Conservation (phyloP, 2,329 filamentous ascomycete species). For the Trichophyton mentagrophytes region DNA sequence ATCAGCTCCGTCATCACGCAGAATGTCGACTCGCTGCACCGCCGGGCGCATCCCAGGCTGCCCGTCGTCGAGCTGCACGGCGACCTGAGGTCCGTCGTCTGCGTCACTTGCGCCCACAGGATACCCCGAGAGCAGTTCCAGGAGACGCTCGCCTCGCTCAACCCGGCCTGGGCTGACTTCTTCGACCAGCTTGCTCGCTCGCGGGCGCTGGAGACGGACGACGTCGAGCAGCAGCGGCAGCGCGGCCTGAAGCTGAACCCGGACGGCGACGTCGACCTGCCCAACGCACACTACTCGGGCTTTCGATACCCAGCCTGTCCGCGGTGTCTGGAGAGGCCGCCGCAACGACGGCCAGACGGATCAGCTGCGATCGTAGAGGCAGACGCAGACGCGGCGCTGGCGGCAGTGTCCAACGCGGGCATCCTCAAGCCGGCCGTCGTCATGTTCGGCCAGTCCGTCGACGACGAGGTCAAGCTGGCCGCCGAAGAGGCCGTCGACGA, state of each 20-base stretch:
- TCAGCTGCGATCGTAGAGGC: constrained; percentile 49
- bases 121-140: constrained; percentile 66
- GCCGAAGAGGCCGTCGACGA: constrained; percentile 71
- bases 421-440: constrained; percentile 85
- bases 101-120: constrained; percentile 62
- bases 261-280: constrained; percentile 86
- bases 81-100: constrained; percentile 69
- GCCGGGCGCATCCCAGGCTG: constrained; percentile 57
- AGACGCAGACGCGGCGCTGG: constrained; percentile 72
- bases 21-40: constrained; percentile 94
- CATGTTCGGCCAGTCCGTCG: constrained; percentile 92
- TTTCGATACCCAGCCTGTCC: constrained; percentile 90
- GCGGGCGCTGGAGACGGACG: constrained; percentile 66
- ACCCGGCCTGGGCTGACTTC: constrained; percentile 74
- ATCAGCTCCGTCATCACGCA: constrained; percentile 75
- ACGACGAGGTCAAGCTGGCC: constrained; percentile 51
- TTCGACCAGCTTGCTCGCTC: constrained; percentile 57
- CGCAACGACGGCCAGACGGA: constrained; percentile 38
- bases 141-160: constrained; percentile 58
- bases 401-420: constrained; percentile 52
- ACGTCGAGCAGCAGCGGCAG: constrained; percentile 54
- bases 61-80: constrained; percentile 81
- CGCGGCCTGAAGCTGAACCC: constrained; percentile 74
- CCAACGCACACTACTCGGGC: constrained; percentile 71
- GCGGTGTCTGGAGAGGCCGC: constrained; percentile 55